A percentile compares a stretch with the other conserved stretches of the same genome.
Evolutionary conservation across 1,284 basidiomycete species (phyloP).

Genomic region (Pascua sp.): DNA sequence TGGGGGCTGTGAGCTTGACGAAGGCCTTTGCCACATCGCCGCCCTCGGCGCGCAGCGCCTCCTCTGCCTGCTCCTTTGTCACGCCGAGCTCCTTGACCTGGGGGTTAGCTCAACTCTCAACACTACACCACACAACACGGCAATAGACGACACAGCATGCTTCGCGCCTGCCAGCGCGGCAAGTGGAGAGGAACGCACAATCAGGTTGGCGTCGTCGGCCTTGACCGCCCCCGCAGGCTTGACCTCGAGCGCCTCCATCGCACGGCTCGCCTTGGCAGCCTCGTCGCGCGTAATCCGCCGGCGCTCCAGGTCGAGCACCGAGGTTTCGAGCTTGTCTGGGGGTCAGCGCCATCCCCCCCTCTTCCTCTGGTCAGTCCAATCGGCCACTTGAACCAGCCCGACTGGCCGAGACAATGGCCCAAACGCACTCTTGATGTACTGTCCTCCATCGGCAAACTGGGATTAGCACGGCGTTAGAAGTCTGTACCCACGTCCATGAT

Average conservation of each 20-base stretch:
- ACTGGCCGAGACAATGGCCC: neutral
- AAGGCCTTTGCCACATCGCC: slow-evolving; percentile 41
- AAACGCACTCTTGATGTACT: slow-evolving; percentile 41
- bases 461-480: slow-evolving; percentile 10
- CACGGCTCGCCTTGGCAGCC: slow-evolving; percentile 38
- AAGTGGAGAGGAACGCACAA: too few species aligned
- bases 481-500: slow-evolving; percentile 41
- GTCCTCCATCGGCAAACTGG: slow-evolving; percentile 44
- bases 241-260: slow-evolving; percentile 39
- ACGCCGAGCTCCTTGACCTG: slow-evolving; percentile 38
- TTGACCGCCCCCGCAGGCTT: slow-evolving; percentile 22
- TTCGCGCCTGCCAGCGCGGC: too few species aligned
- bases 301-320: slow-evolving; percentile 37
- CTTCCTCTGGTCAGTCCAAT: neutral
- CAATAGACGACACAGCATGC: too few species aligned
- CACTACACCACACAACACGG: neutral
- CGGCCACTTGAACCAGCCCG: neutral
- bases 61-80: slow-evolving; percentile 29
- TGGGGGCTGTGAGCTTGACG: slow-evolving; percentile 28
- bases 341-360: too few species aligned
- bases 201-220: slow-evolving; percentile 35
- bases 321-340: slow-evolving; percentile 40
- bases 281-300: slow-evolving; percentile 37
- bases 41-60: slow-evolving; percentile 31
- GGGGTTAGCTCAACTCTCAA: slow-evolving; percentile 9